These are phyloP conservation scores for Debaryomyces sp. DNA, from an alignment of 1,139 yeast species.

Conservation along the genomic window DNA sequence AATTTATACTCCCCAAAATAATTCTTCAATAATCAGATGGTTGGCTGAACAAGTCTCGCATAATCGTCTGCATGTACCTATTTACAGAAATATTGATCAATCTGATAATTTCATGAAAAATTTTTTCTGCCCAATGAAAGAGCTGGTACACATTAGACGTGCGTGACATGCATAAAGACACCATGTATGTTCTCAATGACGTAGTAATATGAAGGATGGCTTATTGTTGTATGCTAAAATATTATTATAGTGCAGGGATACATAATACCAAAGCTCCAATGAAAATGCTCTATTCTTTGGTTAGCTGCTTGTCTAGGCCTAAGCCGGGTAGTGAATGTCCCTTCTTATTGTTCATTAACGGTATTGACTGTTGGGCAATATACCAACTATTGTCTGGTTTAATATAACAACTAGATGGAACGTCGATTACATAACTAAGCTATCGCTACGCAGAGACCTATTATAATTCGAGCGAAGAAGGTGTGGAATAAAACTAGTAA, in stretches of 20 bases:
- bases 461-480: neutral
- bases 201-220: neutral
- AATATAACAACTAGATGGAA: neutral
- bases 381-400: neutral
- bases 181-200: neutral
- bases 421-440: neutral
- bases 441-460: neutral
- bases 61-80: constrained; percentile 1
- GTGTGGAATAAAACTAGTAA: neutral
- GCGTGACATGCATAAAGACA: neutral
- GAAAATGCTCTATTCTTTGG: neutral
- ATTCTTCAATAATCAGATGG: neutral
- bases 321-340: neutral
- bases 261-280: neutral
- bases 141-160: neutral
- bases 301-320: neutral
- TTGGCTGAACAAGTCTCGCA: neutral
- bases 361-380: neutral
- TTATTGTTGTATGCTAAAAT: neutral
- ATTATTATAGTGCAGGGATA: neutral
- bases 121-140: neutral
- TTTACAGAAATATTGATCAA: neutral
- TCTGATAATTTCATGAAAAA: neutral
- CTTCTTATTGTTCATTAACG: neutral
- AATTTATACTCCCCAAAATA: neutral